Base-by-base conservation (phyloP, 2,329 filamentous ascomycete species). In the Colletotrichum sp. region DNA sequence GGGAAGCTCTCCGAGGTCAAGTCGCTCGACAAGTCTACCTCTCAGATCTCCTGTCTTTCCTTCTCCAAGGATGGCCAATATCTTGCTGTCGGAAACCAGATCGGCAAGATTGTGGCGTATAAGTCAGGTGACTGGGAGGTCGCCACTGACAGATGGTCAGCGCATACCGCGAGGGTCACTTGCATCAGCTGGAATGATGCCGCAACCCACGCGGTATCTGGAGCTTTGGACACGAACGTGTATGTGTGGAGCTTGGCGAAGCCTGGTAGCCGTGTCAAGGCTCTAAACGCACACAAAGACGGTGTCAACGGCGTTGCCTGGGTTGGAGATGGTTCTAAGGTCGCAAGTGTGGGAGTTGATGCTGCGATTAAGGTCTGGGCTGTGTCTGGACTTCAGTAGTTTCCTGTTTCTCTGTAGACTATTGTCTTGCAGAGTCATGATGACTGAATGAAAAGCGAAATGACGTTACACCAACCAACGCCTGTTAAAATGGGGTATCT, bases 241-340 rank as follows among this genome's bases (percentile, higher is more conserved):
- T 96, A 95, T 83, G 93, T 98, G 34, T 99, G 97, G 95, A 98
- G 95, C 83, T 85, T 98, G 72, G 89, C 87, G 52, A 95, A 95
- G 82, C 96, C 96, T 1, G 96, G 95, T 4, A 95, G 95, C 84
- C 91, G 96, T 79, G 91, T 98, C 79, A 96, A 97, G 87, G 93
- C 93, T 16, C 86, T 92, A 26, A 98, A 98, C 82, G 96, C 96
- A 66, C 97, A 99, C 87, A 98, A 98, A 86, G 97, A 99, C 82
- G 97, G 97, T 12, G 96, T 99, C 21, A 95, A 94, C 79, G 96
- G 95, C 18, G 94, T 99, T 18, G 90, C 90, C 14, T 99, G 96
- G 96, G 89, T 95, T 16, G 90, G 89, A 32, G 92, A 90, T 10
- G 88, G 89, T 74, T 64, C 36, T 28, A 95, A 91, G 85, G 89